Percentiles rank a stretch among this genome's conserved stretches.
Conservation (phyloP, 176 grass and related monocot species). For the Eragrostis nindensis region DNA sequence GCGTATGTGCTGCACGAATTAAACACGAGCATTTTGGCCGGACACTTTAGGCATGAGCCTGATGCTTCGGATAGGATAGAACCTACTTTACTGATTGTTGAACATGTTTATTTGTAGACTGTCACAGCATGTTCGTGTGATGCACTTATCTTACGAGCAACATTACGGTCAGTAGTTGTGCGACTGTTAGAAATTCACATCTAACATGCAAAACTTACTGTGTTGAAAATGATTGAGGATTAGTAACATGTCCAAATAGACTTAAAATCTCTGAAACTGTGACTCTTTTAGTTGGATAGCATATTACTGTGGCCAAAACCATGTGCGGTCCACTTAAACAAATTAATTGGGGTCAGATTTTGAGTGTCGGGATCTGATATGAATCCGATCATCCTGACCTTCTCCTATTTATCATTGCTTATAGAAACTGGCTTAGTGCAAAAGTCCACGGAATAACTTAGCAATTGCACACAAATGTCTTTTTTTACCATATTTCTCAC, state of each 20-base stretch:
- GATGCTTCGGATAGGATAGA: background rate
- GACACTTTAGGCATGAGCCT: background rate
- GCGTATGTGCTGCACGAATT: background rate
- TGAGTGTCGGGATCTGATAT: background rate
- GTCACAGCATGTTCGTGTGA: background rate
- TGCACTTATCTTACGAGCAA: constrained; percentile 15
- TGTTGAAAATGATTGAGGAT: background rate
- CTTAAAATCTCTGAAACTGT: background rate
- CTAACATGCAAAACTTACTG: background rate
- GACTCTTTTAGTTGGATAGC: background rate
- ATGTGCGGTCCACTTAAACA: background rate
- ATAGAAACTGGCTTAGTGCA: background rate
- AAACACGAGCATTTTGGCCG: constrained; percentile 5
- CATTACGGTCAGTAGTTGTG: background rate
- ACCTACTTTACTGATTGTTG: background rate
- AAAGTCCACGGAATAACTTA: constrained; percentile 4
- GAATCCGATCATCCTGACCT: background rate
- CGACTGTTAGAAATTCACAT: background rate
- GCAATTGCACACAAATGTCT: constrained; percentile 18
- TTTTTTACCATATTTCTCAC: constrained; percentile 12
- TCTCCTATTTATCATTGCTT: background rate
- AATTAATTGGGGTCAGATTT: background rate
- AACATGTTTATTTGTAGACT: background rate
- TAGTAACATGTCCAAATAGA: background rate
- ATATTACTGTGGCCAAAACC: background rate